A percentile compares a stretch with the other conserved stretches of the same genome.
These are phyloP conservation scores for Fusarium odoratissimum DNA, from an alignment of 2,329 filamentous ascomycete species.

Conservation along the genomic window DNA sequence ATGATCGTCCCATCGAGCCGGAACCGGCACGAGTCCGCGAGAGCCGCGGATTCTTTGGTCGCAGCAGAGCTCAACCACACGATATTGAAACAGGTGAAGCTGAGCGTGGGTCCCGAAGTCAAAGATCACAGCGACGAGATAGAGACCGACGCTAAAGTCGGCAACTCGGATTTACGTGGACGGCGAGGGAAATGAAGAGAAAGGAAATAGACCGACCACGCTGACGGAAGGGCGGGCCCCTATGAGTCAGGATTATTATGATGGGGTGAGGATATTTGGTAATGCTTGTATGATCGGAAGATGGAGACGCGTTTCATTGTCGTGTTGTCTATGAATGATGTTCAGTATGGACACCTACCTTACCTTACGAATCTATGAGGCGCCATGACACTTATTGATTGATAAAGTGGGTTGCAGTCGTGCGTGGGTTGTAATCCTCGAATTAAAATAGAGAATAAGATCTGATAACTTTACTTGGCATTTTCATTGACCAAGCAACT, in stretches of 20 bases:
- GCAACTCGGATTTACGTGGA: slow-evolving; percentile 29
- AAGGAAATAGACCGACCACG: not conserved
- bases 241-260: slow-evolving; percentile 35
- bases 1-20: slow-evolving; percentile 42
- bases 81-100: slow-evolving; percentile 49
- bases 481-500: slow-evolving; percentile 39
- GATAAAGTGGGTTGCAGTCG: slow-evolving; percentile 22
- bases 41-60: slow-evolving; percentile 46
- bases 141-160: slow-evolving; percentile 35
- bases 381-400: slow-evolving; percentile 29
- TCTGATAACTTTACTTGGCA: slow-evolving; percentile 47
- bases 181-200: not conserved
- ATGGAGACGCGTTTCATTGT: slow-evolving; percentile 26
- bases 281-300: slow-evolving; percentile 12
- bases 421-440: slow-evolving; percentile 4
- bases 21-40: slow-evolving; percentile 45
- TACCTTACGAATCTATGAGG: not conserved
- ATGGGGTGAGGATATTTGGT: not conserved
- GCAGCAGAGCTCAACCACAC: slow-evolving; percentile 43
- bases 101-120: slow-evolving; percentile 24
- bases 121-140: slow-evolving; percentile 39
- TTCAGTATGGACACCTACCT: slow-evolving; percentile 1
- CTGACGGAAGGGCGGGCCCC: slow-evolving; percentile 23
- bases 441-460: slow-evolving; percentile 31
- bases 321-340: slow-evolving; percentile 24